Evolutionary conservation across 495 filamentous ascomycete species (phyloP).

Genomic region (Amphirosellinia nigrospora): DNA sequence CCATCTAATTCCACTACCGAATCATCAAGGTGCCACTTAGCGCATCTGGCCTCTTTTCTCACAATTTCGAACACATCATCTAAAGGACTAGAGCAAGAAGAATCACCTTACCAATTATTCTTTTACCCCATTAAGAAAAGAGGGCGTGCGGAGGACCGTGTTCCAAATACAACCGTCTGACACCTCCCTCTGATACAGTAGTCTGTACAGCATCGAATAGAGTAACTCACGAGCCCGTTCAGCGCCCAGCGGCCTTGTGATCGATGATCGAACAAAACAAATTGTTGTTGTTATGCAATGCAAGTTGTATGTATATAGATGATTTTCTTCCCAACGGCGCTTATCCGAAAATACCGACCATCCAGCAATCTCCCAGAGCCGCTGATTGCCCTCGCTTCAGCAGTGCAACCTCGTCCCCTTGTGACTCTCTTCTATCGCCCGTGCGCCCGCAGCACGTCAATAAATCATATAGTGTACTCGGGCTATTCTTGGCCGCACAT

Average conservation of each 20-base stretch:
- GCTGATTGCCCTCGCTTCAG: slow-evolving; percentile 26
- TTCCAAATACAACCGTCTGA: neutral
- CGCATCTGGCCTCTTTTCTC: neutral
- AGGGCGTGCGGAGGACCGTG: neutral
- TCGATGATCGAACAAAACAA: neutral
- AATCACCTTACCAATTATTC: neutral
- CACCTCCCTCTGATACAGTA: neutral
- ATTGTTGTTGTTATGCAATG: neutral
- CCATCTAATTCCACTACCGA: neutral
- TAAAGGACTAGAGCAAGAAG: neutral
- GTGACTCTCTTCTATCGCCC: neutral
- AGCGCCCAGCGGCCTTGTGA: neutral
- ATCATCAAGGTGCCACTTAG: neutral
- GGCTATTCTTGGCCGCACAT: slow-evolving; percentile 12
- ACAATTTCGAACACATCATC: neutral
- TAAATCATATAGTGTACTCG: neutral
- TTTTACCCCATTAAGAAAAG: neutral
- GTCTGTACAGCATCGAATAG: neutral
- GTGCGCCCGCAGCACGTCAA: slow-evolving; percentile 5
- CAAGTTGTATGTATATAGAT: neutral
- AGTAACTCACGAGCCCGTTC: neutral
- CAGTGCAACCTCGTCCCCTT: slow-evolving; percentile 19
- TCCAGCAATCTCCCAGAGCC: slow-evolving; percentile 24
- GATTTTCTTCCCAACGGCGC: slow-evolving; percentile 14
- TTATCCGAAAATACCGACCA: slow-evolving; percentile 28